These are phyloP conservation scores for Anethum foeniculum DNA, from an alignment of 140 eudicot species.

Conservation along the genomic window DNA sequence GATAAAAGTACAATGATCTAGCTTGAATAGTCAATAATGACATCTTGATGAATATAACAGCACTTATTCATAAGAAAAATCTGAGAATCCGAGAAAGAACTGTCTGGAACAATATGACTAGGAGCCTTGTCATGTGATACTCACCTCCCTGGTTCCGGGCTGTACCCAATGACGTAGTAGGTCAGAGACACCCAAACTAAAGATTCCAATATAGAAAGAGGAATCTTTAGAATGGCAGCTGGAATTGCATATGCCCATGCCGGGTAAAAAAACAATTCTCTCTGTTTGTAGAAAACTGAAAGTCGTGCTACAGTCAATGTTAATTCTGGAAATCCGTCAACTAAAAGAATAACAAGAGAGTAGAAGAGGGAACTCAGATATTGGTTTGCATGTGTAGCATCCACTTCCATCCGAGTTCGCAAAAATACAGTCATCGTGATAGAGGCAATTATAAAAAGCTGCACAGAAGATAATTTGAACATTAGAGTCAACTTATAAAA, in stretches of 20 bases:
- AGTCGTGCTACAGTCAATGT: conserved; percentile 52
- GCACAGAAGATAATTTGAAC: conserved; percentile 21
- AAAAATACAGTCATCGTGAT: conserved; percentile 57
- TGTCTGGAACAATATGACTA: conserved; percentile 1
- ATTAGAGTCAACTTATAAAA: not conserved
- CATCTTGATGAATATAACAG: not conserved
- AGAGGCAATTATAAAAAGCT: conserved; percentile 45
- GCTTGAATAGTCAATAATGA: not conserved
- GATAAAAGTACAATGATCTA: not conserved
- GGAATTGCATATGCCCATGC: conserved; percentile 76
- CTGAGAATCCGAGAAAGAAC: not conserved
- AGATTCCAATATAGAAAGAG: conserved; percentile 43
- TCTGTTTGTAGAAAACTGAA: conserved; percentile 58
- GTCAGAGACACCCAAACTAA: conserved; percentile 51
- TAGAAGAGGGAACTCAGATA: conserved; percentile 51
- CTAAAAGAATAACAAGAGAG: conserved; percentile 41
- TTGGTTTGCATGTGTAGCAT: conserved; percentile 44
- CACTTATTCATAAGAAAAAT: conserved; percentile 1
- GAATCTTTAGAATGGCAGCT: conserved; percentile 49
- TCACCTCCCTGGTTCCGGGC: conserved; percentile 59
- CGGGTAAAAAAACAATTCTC: conserved; percentile 62
- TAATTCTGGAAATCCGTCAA: conserved; percentile 56
- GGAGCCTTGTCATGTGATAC: conserved; percentile 2
- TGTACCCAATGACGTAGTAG: conserved; percentile 53
- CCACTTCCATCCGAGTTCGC: conserved; percentile 39